phyloP scores from a whole-genome alignment of 148 eudicot genomes.

The Fagopyrum esculentum region DNA sequence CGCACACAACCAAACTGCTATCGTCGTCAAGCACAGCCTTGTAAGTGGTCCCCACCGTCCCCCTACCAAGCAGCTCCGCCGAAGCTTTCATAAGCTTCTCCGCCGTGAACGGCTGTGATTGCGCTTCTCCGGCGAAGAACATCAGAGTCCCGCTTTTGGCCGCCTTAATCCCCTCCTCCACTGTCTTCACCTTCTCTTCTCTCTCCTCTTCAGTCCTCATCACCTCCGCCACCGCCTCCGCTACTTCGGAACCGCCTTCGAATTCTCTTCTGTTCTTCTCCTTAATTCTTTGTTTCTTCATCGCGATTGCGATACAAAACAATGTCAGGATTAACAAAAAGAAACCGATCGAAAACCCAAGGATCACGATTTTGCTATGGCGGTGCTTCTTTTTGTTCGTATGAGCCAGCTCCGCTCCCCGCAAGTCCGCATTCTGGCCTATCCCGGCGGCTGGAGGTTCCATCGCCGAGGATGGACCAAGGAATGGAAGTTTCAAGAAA shows the following conservation, averaged over 20 bases:
- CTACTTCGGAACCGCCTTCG: slow-evolving; percentile 20
- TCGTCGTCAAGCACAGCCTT: slow-evolving; percentile 41
- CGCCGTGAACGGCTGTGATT: slow-evolving; percentile 27
- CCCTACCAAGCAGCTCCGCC: slow-evolving; percentile 54
- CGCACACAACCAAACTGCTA: slow-evolving; percentile 42
- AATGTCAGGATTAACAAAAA: slow-evolving; percentile 17
- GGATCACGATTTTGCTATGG: slow-evolving; percentile 11
- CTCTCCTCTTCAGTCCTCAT: slow-evolving; percentile 48
- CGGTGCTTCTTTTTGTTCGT: not conserved
- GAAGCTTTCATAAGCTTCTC: slow-evolving; percentile 58
- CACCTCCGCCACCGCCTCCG: slow-evolving; percentile 31
- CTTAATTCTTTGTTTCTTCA: slow-evolving; percentile 20
- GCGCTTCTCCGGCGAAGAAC: slow-evolving; percentile 48
- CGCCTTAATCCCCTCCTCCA: slow-evolving; percentile 22
- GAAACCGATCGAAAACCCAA: slow-evolving; percentile 27
- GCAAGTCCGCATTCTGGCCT: slow-evolving; percentile 14
- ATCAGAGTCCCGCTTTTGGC: slow-evolving; percentile 19
- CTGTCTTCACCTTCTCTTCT: slow-evolving; percentile 52
- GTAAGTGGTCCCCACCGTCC: slow-evolving; percentile 47
- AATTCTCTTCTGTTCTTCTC: not conserved
- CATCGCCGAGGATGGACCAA: slow-evolving; percentile 10
- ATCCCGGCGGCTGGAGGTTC: not conserved
- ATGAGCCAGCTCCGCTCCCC: slow-evolving; percentile 13
- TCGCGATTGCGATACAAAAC: slow-evolving; percentile 26
- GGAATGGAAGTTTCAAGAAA: slow-evolving; percentile 14